Conservation (phyloP, 2,329 filamentous ascomycete genomes). For the Sarocladium brachiariae region DNA sequence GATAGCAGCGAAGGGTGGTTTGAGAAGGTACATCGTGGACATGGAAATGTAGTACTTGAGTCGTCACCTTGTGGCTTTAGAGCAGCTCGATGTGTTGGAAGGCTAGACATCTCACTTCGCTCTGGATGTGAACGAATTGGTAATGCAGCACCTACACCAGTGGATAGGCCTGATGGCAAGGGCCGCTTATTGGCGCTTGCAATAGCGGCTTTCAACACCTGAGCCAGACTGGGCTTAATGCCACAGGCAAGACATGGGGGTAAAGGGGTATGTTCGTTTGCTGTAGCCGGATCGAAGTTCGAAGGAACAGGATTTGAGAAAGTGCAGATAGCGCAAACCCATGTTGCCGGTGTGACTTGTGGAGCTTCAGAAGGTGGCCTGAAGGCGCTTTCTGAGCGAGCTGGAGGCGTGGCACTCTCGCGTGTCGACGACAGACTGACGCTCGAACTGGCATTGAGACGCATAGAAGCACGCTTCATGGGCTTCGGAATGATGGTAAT, state of each 20-base stretch:
- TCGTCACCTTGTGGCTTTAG: constrained; percentile 10
- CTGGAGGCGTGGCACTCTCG: constrained; percentile 39
- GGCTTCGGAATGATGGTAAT: constrained; percentile 83
- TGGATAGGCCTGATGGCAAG: constrained; percentile 13
- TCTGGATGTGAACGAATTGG: constrained; percentile 20
- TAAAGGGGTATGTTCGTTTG: constrained; percentile 70
- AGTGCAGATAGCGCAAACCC: constrained; percentile 94
- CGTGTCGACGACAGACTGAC: constrained; percentile 33
- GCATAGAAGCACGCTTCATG: constrained; percentile 55
- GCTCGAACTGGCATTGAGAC: constrained; percentile 44
- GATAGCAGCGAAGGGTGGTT: constrained; percentile 82
- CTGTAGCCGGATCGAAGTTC: constrained; percentile 83
- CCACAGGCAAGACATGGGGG: constrained; percentile 89
- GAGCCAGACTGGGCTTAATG: constrained; percentile 79
- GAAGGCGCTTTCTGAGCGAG: constrained; percentile 35
- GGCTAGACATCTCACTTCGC: constrained; percentile 12
- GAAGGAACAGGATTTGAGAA: constrained; percentile 89
- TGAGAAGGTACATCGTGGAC: constrained; percentile 85
- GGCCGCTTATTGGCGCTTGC: constrained; percentile 58
- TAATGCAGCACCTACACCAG: constrained; percentile 18
- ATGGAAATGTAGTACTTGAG: constrained; percentile 46
- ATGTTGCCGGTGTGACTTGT: constrained; percentile 61
- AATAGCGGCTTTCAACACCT: constrained; percentile 82
- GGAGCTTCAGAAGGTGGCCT: constrained; percentile 32
- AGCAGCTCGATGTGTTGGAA: not conserved